These are phyloP conservation scores for Didymella pinodella DNA, from an alignment of 2,329 filamentous ascomycete genomes.

Conservation along the genomic window DNA sequence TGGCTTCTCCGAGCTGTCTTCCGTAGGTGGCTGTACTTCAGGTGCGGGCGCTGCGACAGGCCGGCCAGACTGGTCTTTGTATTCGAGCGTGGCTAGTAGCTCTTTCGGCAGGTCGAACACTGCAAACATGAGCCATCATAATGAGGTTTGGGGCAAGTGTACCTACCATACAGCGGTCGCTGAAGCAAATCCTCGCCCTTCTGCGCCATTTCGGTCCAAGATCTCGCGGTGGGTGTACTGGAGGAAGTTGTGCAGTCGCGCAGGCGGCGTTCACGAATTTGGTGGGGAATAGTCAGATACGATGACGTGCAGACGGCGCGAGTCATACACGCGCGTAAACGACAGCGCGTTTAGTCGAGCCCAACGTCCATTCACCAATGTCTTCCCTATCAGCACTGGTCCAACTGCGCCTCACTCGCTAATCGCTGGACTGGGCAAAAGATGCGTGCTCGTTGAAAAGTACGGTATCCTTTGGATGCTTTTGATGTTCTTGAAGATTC, in stretches of 20 bases:
- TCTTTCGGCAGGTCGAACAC: slow-evolving; percentile 84
- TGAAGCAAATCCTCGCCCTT: slow-evolving; percentile 45
- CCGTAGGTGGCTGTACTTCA: slow-evolving; percentile 14
- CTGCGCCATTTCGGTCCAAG: slow-evolving; percentile 35
- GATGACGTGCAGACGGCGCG: slow-evolving; percentile 23
- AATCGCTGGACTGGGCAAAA: not conserved
- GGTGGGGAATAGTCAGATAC: slow-evolving; percentile 22
- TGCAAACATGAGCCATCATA: slow-evolving; percentile 48
- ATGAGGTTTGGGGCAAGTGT: not conserved
- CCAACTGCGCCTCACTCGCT: no score
- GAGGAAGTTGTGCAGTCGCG: not conserved
- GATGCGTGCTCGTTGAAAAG: not conserved
- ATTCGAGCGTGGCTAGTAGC: slow-evolving; percentile 72
- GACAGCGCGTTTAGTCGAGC: slow-evolving; percentile 4
- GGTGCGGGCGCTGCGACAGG: slow-evolving; percentile 28
- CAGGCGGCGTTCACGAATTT: slow-evolving; percentile 19
- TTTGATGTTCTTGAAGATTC: not conserved
- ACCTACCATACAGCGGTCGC: slow-evolving; percentile 50
- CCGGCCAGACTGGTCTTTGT: slow-evolving; percentile 55
- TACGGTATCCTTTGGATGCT: not conserved
- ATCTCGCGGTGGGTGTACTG: not conserved
- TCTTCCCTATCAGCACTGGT: not conserved
- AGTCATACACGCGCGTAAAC: slow-evolving; percentile 12
- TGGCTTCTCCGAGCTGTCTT: slow-evolving; percentile 48
- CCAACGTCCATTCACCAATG: slow-evolving; percentile 5